Evolutionary conservation across 176 grass and related monocot species (phyloP).

Genomic region (Ensete glaucum): DNA sequence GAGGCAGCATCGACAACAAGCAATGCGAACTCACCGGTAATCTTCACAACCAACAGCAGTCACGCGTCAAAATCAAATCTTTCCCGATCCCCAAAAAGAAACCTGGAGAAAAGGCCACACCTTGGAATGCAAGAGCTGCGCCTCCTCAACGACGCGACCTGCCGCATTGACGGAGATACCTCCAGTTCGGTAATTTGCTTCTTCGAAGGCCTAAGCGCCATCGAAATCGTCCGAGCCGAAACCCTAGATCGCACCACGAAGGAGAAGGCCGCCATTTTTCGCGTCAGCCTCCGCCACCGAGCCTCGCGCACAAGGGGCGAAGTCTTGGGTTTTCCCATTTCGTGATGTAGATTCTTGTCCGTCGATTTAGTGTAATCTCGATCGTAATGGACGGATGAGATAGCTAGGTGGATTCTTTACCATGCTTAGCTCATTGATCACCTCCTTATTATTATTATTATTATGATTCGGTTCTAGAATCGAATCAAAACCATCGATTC

Average conservation of each 20-base stretch:
- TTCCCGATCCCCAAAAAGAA: not conserved
- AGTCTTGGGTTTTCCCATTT: no score
- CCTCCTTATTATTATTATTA: no score
- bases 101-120: constrained; percentile 9
- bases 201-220: constrained; percentile 16
- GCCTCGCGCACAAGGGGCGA: not conserved
- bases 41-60: constrained; percentile 4
- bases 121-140: constrained; percentile 40
- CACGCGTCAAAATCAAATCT: not conserved
- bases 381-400: no score
- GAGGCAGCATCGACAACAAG: constrained; percentile 46
- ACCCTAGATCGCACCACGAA: constrained; percentile 41
- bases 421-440: no score
- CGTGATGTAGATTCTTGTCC: no score
- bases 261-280: constrained; percentile 34
- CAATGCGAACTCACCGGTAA: constrained; percentile 38
- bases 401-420: no score
- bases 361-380: no score
- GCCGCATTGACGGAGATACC: not conserved
- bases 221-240: constrained; percentile 22
- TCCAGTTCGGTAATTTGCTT: not conserved
- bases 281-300: not conserved
- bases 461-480: no score
- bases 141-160: not conserved
- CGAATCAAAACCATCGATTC: no score